Evolutionary conservation across 768 basidiomycete species (phyloP), one percentile per base, ranked within the genome.

Genomic region (Hydnomerulius pinastri): DNA sequence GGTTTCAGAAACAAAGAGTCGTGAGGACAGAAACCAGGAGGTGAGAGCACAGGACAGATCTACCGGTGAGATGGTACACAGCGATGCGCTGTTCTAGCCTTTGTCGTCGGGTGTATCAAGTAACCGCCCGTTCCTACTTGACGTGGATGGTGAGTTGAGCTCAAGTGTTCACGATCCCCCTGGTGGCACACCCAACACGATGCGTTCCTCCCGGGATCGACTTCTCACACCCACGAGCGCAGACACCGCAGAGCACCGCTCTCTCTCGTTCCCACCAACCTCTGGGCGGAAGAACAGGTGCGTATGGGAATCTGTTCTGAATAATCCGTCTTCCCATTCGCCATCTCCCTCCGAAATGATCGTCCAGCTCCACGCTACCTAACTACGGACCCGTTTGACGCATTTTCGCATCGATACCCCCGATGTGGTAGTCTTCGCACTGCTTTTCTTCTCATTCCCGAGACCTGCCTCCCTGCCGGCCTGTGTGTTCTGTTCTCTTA

Each of bases 281-380:
- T 46, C 33, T 47, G 46, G 21, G 46, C 27, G 21, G 40, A 13
- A 35, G 44, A 3, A 17, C 38, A 44, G 38, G 29, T 38, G n/a
- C 30, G 50, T 52, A 46, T 55, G 54, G 40, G 54, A 55, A 55
- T 38, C 21, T 23, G 10, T 23, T 38, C 53, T 24, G 43, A 55
- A 52, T 51, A 27, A 6, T 23, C 39, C 4, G 21, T 10, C 2
- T 23, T 33, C 53, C 41, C 33, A 55, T 55, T 55, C 52, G 54
- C 27, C 43, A 35, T 8, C 29, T 41, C 30, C 23, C 7, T 30
- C 37, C 41, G 30, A 35, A 24, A n/a, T 32, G 44, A 46, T 44
- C 28, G 24, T 44, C 43, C 37, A 20, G 43, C 25, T 51, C 50
- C 53, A 54, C 43, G 50, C 44, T 25, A 32, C 20, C 24, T 43